Conservation (phyloP, 2,329 filamentous ascomycete species). For the Fusarium newnesense region DNA sequence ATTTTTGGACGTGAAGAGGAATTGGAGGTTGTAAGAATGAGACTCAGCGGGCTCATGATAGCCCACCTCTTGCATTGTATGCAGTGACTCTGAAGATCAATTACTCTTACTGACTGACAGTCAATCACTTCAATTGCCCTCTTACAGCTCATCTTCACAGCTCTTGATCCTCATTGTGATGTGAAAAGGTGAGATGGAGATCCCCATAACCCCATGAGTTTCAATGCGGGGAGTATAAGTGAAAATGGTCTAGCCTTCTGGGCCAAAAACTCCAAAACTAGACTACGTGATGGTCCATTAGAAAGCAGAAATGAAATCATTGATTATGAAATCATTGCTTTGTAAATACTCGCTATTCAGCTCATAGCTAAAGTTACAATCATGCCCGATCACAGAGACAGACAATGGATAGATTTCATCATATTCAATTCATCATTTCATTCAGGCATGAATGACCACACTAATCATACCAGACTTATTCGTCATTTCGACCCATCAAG, state of each 20-base stretch:
- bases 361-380: neutral
- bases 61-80: neutral
- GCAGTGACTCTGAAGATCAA: neutral
- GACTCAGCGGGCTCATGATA: neutral
- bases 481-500: constrained; percentile 36
- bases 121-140: too few relatives aligned
- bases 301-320: neutral
- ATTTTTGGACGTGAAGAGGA: neutral
- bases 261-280: neutral
- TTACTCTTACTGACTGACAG: neutral
- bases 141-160: neutral
- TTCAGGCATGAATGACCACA: neutral
- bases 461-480: constrained; percentile 8
- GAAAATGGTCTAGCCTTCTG: neutral
- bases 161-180: neutral
- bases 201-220: neutral
- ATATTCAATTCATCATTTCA: constrained; percentile 29
- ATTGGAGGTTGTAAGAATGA: neutral
- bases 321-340: neutral
- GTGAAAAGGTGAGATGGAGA: neutral
- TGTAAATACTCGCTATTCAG: neutral
- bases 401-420: neutral
- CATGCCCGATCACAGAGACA: neutral
- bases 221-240: neutral
- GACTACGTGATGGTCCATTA: neutral